Evolutionary conservation across 2,329 filamentous ascomycete genomes (phyloP).

Genomic region (Teratosphaeria viscida): DNA sequence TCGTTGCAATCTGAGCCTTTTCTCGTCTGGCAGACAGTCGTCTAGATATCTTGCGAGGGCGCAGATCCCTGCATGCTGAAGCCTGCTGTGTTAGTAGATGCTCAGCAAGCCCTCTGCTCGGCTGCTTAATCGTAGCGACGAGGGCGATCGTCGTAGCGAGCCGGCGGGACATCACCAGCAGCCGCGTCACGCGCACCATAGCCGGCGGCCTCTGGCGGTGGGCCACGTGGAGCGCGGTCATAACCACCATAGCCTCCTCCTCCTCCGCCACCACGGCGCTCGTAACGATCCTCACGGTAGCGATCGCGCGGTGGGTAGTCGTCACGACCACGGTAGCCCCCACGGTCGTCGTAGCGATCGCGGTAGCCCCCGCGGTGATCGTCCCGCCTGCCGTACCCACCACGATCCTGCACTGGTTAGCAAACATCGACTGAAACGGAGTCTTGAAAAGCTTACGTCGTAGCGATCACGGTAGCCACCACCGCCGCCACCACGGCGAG

Average conservation of each 20-base stretch:
- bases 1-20: conserved; percentile 6
- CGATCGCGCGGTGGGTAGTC: conserved; percentile 33
- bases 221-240: conserved; percentile 22
- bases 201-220: conserved; percentile 17
- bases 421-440: not conserved
- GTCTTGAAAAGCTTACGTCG: conserved; percentile 20
- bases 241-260: conserved; percentile 21
- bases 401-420: conserved; percentile 36
- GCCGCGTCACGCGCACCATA: conserved; percentile 10
- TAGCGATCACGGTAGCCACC: conserved; percentile 40
- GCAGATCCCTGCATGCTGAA: conserved; percentile 7
- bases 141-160: conserved; percentile 22
- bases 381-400: conserved; percentile 39
- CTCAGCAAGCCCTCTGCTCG: not conserved
- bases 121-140: conserved; percentile 25
- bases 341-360: conserved; percentile 56
- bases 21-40: not conserved
- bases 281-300: conserved; percentile 14
- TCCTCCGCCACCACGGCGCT: conserved; percentile 10
- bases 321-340: conserved; percentile 50
- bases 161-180: conserved; percentile 13
- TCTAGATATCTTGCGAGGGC: conserved; percentile 1
- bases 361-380: conserved; percentile 37
- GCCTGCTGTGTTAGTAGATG: conserved; percentile 15
- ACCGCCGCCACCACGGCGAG: conserved; percentile 32